These are phyloP conservation scores for Yamadazyma blattariae DNA, from an alignment of 1,139 yeast species.

Conservation along the genomic window DNA sequence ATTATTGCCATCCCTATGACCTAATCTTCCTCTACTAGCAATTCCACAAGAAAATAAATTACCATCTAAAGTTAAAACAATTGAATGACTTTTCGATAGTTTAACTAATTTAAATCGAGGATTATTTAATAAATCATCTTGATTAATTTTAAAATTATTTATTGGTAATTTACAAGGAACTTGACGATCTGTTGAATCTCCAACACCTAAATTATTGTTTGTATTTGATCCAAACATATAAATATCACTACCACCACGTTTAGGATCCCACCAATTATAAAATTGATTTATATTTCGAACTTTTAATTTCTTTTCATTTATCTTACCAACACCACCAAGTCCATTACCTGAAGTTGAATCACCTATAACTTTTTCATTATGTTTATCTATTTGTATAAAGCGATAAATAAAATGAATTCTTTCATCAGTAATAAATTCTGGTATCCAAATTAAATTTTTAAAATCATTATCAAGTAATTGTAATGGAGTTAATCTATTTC, in stretches of 20 bases:
- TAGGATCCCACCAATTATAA: constrained; percentile 29
- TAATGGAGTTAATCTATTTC: constrained; percentile 63
- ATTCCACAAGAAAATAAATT: constrained; percentile 62
- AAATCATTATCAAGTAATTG: constrained; percentile 50
- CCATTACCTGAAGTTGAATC: neutral
- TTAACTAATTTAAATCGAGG: constrained; percentile 46
- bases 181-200: constrained; percentile 60
- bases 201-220: constrained; percentile 65
- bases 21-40: constrained; percentile 71
- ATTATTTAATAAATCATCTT: constrained; percentile 12
- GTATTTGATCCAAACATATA: constrained; percentile 66
- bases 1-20: constrained; percentile 44
- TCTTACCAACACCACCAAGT: constrained; percentile 1
- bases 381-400: constrained; percentile 12
- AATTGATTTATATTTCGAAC: constrained; percentile 11
- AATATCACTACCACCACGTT: constrained; percentile 58
- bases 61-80: constrained; percentile 55
- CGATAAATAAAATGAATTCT: constrained; percentile 23
- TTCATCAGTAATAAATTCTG: constrained; percentile 39
- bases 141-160: constrained; percentile 17
- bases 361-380: constrained; percentile 1
- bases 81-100: constrained; percentile 67
- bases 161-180: constrained; percentile 29
- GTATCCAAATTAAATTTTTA: constrained; percentile 41
- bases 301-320: constrained; percentile 3